phyloP scores from a whole-genome alignment of 768 basidiomycete genomes.

The Epithele typhae region DNA sequence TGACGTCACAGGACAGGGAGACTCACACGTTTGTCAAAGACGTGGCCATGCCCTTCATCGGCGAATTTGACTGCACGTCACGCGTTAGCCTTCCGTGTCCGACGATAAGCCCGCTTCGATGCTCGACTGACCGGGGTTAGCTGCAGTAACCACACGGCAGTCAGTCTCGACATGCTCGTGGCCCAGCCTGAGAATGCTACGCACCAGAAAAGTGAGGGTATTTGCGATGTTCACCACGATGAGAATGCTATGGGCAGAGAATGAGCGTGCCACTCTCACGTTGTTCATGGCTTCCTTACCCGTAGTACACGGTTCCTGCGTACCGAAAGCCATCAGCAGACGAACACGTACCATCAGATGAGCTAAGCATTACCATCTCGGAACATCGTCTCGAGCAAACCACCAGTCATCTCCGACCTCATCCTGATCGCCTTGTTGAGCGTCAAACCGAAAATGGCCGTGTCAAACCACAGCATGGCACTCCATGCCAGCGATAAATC shows the following conservation, averaged over 20 bases:
- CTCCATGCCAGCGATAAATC: slow-evolving; percentile 16
- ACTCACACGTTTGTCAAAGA: slow-evolving; percentile 15
- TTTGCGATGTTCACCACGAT: slow-evolving; percentile 12
- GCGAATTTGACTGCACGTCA: slow-evolving; percentile 2
- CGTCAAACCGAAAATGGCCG: slow-evolving; percentile 11
- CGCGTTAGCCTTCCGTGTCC: too few relatives aligned
- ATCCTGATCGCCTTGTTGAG: slow-evolving; percentile 6
- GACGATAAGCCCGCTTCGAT: neutral
- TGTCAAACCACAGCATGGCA: slow-evolving; percentile 16
- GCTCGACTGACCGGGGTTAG: neutral
- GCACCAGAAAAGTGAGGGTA: slow-evolving; percentile 15
- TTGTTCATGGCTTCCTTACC: neutral
- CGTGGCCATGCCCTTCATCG: slow-evolving; percentile 11
- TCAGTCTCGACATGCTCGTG: too few relatives aligned
- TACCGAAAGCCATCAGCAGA: neutral
- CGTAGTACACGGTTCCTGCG: slow-evolving; percentile 14
- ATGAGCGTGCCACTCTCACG: too few relatives aligned
- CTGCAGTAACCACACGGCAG: too few relatives aligned
- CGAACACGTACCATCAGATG: neutral
- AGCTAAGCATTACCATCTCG: slow-evolving; percentile 10
- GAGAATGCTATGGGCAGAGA: neutral
- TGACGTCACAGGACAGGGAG: neutral
- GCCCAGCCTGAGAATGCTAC: neutral
- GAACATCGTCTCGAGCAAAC: slow-evolving; percentile 10
- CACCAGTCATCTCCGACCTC: slow-evolving; percentile 1